Evolutionary conservation across 1,139 yeast species (phyloP), one percentile per base, ranked within the genome.

Genomic region (Sugiyamaella neomexicana): DNA sequence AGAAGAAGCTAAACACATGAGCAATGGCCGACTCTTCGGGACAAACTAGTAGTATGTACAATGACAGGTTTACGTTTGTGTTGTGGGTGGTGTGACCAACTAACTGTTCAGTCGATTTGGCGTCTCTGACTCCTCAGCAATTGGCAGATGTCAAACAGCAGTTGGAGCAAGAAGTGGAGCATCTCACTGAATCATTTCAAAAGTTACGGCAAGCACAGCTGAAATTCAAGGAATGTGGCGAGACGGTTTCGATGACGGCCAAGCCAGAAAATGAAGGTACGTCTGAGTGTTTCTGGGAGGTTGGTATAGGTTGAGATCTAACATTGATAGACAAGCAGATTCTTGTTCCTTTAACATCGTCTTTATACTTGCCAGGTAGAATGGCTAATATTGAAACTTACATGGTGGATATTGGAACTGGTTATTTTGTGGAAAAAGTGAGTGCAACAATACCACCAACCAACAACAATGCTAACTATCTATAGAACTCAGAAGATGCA

Each of bases 341-440:
- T 36, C 75, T 93, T 60, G 89, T 95, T 0, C 99, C 99, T 5
- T 76, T 95, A 60, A 89, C 98, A 0, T 80, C 91, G 43, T 89
- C 97, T 0, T 75, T 93, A 46, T 93, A 95, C 64, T 86, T 93
- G 27, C 96, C 97, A 1, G 99, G 99, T 1, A 80, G 76, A 59
- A 78, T 81, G 55, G 77, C 78, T 48, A 80, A 85, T 58, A 80
- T 80, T 46, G 80, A 85, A 59, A 82, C 79, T 55, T 93, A 86
- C 64, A 77, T 93, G 72, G 97, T 95, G 15, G 99, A 93, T 68
- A 85, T 93, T 42, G 99, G 99, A 34, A 93, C 99, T 0, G 98
- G 98, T 1, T 93, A 93, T 70, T 93, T 81, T 68, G 95, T 90
- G 31, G 97, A 89, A 64, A 95, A 93, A 62, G 70, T 68, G 46